phyloP scores from a whole-genome alignment of 148 eudicot genomes.

The Vaccinium darrowii region DNA sequence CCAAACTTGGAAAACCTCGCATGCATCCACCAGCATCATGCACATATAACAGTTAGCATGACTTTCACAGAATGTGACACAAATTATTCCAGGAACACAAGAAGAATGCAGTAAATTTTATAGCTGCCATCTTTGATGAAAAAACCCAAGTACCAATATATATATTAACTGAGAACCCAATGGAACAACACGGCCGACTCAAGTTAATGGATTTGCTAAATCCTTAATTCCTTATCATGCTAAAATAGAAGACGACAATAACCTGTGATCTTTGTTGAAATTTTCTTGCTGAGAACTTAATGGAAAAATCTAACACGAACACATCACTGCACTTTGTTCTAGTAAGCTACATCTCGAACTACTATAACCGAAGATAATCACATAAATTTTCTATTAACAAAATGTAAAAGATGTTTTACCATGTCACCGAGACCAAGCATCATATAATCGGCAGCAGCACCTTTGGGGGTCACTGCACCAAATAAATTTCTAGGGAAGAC shows the following conservation, averaged over 20 bases:
- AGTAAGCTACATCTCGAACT: background rate
- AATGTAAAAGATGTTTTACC: constrained; percentile 48
- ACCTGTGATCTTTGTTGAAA: background rate
- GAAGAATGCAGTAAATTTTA: background rate
- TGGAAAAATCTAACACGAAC: background rate
- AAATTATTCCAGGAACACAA: background rate
- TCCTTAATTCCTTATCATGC: background rate
- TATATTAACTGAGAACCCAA: background rate
- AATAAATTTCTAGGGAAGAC: constrained; percentile 87
- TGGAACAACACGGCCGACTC: background rate
- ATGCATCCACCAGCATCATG: background rate
- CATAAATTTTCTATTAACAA: background rate
- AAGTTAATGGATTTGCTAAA: background rate
- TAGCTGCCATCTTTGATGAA: background rate
- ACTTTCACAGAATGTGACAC: background rate
- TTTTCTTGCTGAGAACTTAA: background rate
- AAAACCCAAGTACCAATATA: background rate
- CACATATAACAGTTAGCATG: background rate
- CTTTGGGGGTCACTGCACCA: constrained; percentile 64
- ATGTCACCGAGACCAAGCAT: constrained; percentile 99
- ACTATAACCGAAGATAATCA: constrained; percentile 6
- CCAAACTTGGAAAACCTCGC: background rate
- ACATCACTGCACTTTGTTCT: background rate
- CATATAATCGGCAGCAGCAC: constrained; percentile 67
- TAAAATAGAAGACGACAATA: background rate